phyloP scores from a whole-genome alignment of 306 rosid genomes.

The Cucumis cinereus region DNA sequence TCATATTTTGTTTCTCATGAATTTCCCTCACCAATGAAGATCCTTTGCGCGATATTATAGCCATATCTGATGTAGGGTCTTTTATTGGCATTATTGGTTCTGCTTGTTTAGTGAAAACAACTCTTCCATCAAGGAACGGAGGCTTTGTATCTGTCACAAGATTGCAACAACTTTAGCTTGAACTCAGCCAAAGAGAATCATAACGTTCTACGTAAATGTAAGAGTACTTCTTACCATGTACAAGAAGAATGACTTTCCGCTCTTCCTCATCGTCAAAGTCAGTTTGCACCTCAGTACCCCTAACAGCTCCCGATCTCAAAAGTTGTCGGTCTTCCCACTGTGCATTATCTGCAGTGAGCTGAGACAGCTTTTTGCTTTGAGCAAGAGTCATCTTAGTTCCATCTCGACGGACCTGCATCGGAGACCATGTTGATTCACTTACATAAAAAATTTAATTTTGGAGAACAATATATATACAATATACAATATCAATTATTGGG shows the following conservation, averaged over 20 bases:
- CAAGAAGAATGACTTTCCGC: constrained; percentile 90
- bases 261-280: constrained; percentile 98
- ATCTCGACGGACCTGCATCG: constrained; percentile 65
- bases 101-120: constrained; percentile 94
- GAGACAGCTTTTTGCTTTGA: constrained; percentile 88
- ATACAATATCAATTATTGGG: no score
- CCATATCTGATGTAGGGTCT: constrained; percentile 99
- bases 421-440: constrained; percentile 5
- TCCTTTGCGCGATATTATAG: constrained; percentile 95
- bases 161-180: background rate
- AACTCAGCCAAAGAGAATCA: background rate
- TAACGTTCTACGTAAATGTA: background rate
- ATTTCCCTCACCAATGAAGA: constrained; percentile 77
- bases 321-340: constrained; percentile 99
- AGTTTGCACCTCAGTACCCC: constrained; percentile 96
- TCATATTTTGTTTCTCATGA: constrained; percentile 80
- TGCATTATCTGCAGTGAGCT: constrained; percentile 91
- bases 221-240: constrained; percentile 52
- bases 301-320: constrained; percentile 93
- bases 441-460: background rate
- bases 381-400: constrained; percentile 97
- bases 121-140: constrained; percentile 94
- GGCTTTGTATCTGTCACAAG: constrained; percentile 84
- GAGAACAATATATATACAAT: background rate
- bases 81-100: constrained; percentile 97